Base-by-base conservation (phyloP, 2,329 filamentous ascomycete species). In the Incumbomyces delicatus region DNA sequence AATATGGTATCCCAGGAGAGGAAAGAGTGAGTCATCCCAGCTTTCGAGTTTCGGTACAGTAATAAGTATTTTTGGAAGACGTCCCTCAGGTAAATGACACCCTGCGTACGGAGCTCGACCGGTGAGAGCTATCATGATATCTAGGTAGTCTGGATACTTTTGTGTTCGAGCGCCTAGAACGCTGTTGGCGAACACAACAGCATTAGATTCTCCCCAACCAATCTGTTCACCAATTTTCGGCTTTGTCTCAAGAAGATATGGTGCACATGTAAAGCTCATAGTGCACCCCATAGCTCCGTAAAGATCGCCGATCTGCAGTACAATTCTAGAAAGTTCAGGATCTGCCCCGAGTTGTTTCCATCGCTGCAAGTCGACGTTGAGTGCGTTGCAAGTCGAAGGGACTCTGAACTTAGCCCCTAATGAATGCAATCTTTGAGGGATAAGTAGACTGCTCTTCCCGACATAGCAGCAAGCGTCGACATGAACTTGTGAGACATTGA, bases 131-230 rank as follows among this genome's bases (percentile, higher is more conserved):
- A 71, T 67, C 33, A 58, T 64, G 5, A 70, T 60, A 30, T 72
- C 69, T 2, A 72, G 58, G 30, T 66, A 68, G 43, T 71, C 68
- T 0, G 70, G 70, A 47, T 69, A 71, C 47, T 72, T 72, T 45
- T 64, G 61, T 1, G 69, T 72, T 14, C 61, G 59, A 0, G 69
- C 68, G 0, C 68, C 68, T 0, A 72, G 60, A 0, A 72, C 65
- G 44, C 68, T 72, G 36, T 73, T 72, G 1, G 68, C 67, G 46
- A 62, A 72, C 0, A 71, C 64, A 0, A 72, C 69, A 0, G 67
- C 70, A 48, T 72, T 72, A 0, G 68, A 71, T 50, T 71, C 68
- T 1, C 63, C 66, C 66, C 68, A 72, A 0, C 59, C 66, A 2
- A 72, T 58, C 20, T 71, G 58, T 11, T 72, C 65, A 3, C 66